Base-by-base conservation (phyloP, 768 basidiomycete genomes). In the Naganishia friedmannii region DNA sequence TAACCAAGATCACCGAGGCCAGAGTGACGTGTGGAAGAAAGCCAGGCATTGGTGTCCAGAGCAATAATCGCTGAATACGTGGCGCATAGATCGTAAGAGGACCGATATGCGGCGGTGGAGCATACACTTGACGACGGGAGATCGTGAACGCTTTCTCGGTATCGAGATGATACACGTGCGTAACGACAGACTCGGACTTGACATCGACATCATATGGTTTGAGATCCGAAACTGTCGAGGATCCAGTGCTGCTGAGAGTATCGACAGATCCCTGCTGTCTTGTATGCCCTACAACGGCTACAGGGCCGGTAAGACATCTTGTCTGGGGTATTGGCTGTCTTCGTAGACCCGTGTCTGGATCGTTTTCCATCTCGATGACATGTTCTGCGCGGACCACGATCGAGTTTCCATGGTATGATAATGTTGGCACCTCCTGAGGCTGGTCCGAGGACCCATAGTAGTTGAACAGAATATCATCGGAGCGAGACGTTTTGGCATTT, bases 11-110 rank as follows among this genome's bases (percentile, higher is more conserved):
- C 9, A 79, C 58, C 19, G 70, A 63, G 13, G 72, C 48, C 23
- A 78, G 26, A 5, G 72, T 77, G 29, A 78, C 45, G 4, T 72
- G 73, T 3, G 78, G 69, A 0, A 77, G 74, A 13, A 79, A 67
- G 0, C 66, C 63, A 3, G 76, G 39, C 28, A 79, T 69, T 8
- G 79, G 79, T 0, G 77, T 69, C 23, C 57, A 70, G 17, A 74
- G 67, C 21, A 75, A 65, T 3, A 66, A 29, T 13, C 57, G 57
- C 23, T 66, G 65, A 39, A 60, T 42, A 39, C 32, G 55, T 0
- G 28, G 71, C 19, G 26, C 53, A 28, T 69, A 28, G 28, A 19
- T 45, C 12, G 34, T 29, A 7, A 63, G 28, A 15, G 56, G 21
- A 1, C 42, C 45, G 31, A 69, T 53, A 51, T 69, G 51, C 28